These are phyloP conservation scores for Nakazawaea pomicola DNA, from an alignment of 805 yeast species.

Conservation along the genomic window DNA sequence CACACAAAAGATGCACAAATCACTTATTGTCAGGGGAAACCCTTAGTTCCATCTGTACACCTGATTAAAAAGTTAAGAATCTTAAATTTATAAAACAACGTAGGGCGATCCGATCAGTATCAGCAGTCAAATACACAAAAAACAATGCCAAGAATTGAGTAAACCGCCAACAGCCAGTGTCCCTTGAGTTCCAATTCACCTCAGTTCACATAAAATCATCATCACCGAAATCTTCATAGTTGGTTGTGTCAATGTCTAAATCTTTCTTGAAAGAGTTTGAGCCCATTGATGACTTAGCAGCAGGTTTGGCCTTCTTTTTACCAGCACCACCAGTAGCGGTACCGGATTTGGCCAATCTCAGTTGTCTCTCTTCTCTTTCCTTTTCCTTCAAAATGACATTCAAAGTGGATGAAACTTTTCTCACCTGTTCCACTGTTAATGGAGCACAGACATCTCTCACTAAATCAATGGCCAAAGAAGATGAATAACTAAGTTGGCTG, in stretches of 20 bases:
- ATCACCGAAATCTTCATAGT: slow-evolving; percentile 60
- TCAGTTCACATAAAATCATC: slow-evolving; percentile 71
- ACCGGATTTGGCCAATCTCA: slow-evolving; percentile 74
- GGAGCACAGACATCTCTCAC: slow-evolving; percentile 83
- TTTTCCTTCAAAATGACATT: slow-evolving; percentile 79
- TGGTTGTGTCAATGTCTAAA: slow-evolving; percentile 49
- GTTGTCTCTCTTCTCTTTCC: slow-evolving; percentile 85
- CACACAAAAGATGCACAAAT: no score
- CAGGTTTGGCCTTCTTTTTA: slow-evolving; percentile 86
- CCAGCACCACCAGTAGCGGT: slow-evolving; percentile 92
- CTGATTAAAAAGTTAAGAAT: no score
- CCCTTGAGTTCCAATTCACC: not conserved
- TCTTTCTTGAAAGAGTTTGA: slow-evolving; percentile 56
- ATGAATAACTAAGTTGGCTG: slow-evolving; percentile 63
- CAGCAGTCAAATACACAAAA: not conserved
- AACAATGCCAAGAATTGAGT: no score
- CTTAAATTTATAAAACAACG: no score
- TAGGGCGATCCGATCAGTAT: no score
- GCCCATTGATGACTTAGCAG: slow-evolving; percentile 60
- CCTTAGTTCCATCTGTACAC: no score
- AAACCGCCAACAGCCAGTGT: no score
- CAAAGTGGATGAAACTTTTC: slow-evolving; percentile 83
- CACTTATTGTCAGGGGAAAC: no score
- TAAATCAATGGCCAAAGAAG: slow-evolving; percentile 76
- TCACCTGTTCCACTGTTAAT: slow-evolving; percentile 70